Base-by-base conservation (phyloP, 2,329 filamentous ascomycete species). In the Clarireedia homoeocarpa region DNA sequence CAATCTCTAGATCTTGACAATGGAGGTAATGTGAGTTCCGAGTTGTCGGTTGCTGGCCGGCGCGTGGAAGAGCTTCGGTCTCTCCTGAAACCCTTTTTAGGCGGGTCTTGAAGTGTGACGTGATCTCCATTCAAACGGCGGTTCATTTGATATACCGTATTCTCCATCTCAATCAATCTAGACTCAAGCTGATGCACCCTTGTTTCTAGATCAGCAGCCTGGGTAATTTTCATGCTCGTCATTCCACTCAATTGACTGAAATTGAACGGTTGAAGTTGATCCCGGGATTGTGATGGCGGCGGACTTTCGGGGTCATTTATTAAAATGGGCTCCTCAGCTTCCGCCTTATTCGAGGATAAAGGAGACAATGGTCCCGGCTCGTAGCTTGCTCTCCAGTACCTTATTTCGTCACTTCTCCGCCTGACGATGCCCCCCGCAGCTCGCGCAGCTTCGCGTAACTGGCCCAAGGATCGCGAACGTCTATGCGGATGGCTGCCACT, bases 341-440 rank as follows among this genome's bases (percentile, higher is more conserved):
- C 72, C n/a, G 73, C 71, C 20, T 68, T 69, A 45, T 71, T 69
- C 2, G 79, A 80, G 4, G 79, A 78, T 34, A 77, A 68, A 0
- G 79, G 78, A 6, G 80, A 82, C 54, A 77, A 66, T 51, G 77
- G 71, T 1, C 73, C 74, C 0, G 74, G 74, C 47, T 77, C 77
- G 60, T 82, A 81, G 59, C 82, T 84, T 63, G 81, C 77, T 58
- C 83, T 75, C 81, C 82, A 85, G 63, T 81, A 82, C 12, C 80
- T 77, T 40, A 85, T 83, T 66, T 86, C 83, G 55, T 83, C 81
- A 64, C 81, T 85, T 30, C 82, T 77, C 38, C 81, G 76, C 45
- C 81, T 75, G 4, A 68, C 57, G 42, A 70, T 69, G 23, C 70
- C 68, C 17, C 63, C 63, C 4, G 17, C 30, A 20, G 17, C 20